Base-by-base conservation (phyloP, 768 basidiomycete species). In the Trametes maxima region DNA sequence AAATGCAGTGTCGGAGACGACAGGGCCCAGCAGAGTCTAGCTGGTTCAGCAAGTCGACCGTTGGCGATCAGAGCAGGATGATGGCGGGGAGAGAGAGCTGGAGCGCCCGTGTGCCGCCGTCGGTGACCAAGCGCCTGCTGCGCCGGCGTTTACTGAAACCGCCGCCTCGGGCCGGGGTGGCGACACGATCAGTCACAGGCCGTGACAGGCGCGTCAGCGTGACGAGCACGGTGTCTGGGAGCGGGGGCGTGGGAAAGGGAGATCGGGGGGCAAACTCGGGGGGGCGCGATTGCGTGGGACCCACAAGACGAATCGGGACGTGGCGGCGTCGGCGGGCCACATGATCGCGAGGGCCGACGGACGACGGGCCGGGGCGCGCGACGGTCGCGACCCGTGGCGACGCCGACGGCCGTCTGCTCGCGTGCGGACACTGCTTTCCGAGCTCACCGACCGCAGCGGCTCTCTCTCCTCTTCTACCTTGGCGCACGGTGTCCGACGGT, bases 61-160 rank as follows among this genome's bases (percentile, higher is more conserved):
- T 49, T 19, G 51, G 55, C 45, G 52, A 62, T 62, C 61, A 53
- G 61, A 62, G 35, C 60, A 48, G 45, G 62, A 51, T 59, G 62
- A 59, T 59, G 62, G 47, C 53, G 56, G 45, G 40, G 53, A 47
- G 42, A 53, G 56, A 62, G 51, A 13, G 46, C 44, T n/a, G 55
- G n/a, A 46, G 50, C 60, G 55, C 60, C 49, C 25, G 52, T 14
- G n/a, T 13, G 17, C 4, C 45, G 33, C 28, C 44, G 16, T 45
- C 44, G 44, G 28, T 45, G 33, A 39, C 25, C 40, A 57, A 53
- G 55, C 60, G 60, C 54, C 13, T 44, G 36, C 16, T 22, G 22
- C 46, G n/a, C 47, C 59, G 53, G 55, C 55, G 55, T 57, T 47
- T 57, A 49, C 21, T 28, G 46, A 28, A 52, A 35, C 37, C 8